Evolutionary conservation across 495 filamentous ascomycete genomes (phyloP).

Genomic region (Alectoria sarmentosa): DNA sequence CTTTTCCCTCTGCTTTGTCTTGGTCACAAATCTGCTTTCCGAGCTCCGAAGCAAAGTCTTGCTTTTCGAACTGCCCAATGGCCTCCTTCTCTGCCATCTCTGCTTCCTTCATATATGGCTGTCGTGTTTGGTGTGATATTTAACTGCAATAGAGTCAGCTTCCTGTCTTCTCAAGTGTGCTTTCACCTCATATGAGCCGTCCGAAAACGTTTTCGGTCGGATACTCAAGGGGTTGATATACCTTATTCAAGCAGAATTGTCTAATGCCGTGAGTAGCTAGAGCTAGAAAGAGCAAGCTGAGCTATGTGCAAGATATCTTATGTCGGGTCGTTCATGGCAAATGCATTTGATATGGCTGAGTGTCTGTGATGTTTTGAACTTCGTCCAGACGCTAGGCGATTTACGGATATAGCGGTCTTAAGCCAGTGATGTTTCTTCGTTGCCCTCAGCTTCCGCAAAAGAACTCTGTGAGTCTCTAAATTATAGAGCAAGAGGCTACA

Average conservation of each 20-base stretch:
- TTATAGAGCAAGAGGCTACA: not conserved
- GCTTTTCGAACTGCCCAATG: not conserved
- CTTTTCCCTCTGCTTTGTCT: not conserved
- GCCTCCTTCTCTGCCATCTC: not conserved
- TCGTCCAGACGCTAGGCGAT: not conserved
- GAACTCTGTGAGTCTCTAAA: not conserved
- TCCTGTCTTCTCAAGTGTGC: not conserved
- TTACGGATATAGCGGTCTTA: not conserved
- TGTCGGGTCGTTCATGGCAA: not conserved
- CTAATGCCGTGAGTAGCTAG: not conserved
- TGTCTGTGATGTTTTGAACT: conserved; percentile 3
- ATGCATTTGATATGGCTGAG: not conserved
- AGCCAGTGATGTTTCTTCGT: not conserved
- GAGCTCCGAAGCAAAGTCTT: not conserved
- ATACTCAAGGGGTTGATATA: not conserved
- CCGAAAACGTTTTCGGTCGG: not conserved
- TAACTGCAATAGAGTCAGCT: not conserved
- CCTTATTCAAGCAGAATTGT: not conserved
- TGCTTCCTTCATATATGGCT: not conserved
- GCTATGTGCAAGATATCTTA: not conserved
- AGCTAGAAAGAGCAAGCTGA: not conserved
- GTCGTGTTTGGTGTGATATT: not conserved
- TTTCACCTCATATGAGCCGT: not conserved
- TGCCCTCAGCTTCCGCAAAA: not conserved
- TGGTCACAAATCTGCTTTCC: not conserved